Base-by-base conservation (phyloP, 768 basidiomycete species). In the Mycena rosella region DNA sequence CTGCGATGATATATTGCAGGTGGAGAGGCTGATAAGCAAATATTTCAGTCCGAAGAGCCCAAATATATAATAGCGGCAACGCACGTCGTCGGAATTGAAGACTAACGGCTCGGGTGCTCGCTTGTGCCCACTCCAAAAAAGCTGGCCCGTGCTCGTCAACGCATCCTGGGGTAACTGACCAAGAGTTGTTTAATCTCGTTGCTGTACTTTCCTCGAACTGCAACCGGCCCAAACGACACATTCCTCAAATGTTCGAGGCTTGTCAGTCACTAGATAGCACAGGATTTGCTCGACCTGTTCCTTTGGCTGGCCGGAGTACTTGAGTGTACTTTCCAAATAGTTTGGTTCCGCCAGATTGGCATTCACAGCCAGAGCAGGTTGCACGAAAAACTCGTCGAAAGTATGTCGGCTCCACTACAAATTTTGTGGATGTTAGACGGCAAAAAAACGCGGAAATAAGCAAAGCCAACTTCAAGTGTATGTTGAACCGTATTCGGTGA, bases 41-140 rank as follows among this genome's bases (percentile, higher is more conserved):
- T 71, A n/a, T 48, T n/a, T 63, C 34, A 70, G 59, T 49, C 26
- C 32, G 44, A 22, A 30, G 51, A 62, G 5, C 32, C 24, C 44
- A 13, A 24, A 27, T 30, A 29, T 47, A 42, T 15, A 24, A 70
- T 30, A n/a, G n/a, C n/a, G 8, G 20, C 52, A 0, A 82, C 93
- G 79, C 75, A 98, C 97, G 75, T 98, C 91, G 71, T 86, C 91
- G 13, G 94, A 88, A 80, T 96, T 86, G 81, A 99, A 99, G 7
- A 84, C 83, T 69, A 99, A 83, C 27, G 97, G 85, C 53, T 98
- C 96, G 15, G 98, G 98, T 9, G 96, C 97, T 67, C 98, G 89
- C 84, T 99, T 99, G 3, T 98, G 98, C 22, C 96, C 96, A 73
- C 95, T 96, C 98, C 98, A 99, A 87, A 99, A 99, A 15, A 96